These are phyloP conservation scores for Epichloe gansuensis DNA, from an alignment of 2,329 filamentous ascomycete species.

Conservation along the genomic window DNA sequence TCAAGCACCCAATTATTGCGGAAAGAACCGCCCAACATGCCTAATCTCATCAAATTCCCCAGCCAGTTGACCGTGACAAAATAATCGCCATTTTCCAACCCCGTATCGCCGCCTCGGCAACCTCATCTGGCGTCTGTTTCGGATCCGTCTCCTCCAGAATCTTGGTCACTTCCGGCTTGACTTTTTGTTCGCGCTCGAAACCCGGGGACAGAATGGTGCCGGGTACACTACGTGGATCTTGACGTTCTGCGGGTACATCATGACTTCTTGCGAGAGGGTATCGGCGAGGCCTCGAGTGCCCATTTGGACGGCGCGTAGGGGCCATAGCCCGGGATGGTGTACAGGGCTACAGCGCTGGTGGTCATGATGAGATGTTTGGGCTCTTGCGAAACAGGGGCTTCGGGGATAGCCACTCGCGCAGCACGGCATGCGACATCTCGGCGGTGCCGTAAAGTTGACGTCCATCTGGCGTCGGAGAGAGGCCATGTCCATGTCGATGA, in stretches of 20 bases:
- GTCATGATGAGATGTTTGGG: constrained; percentile 82
- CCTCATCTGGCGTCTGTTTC: constrained; percentile 63
- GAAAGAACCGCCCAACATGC: constrained; percentile 39
- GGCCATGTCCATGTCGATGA: constrained; percentile 58
- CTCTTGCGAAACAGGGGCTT: constrained; percentile 29
- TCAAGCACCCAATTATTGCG: constrained; percentile 51
- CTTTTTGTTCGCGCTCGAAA: constrained; percentile 59
- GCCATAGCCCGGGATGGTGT: constrained; percentile 68
- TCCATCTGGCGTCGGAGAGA: constrained; percentile 73
- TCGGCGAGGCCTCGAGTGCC: constrained; percentile 78
- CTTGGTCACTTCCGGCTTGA: constrained; percentile 71
- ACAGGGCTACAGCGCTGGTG: constrained; percentile 62
- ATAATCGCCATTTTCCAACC: constrained; percentile 70
- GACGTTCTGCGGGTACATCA: constrained; percentile 75
- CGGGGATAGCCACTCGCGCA: constrained; percentile 59
- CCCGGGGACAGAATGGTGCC: constrained; percentile 73
- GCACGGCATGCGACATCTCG: constrained; percentile 72
- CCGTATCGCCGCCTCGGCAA: constrained; percentile 56
- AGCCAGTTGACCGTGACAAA: constrained; percentile 65
- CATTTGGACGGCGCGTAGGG: constrained; percentile 78
- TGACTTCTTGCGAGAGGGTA: constrained; percentile 68
- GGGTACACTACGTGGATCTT: constrained; percentile 69
- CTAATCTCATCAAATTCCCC: constrained; percentile 58
- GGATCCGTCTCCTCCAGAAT: constrained; percentile 75
- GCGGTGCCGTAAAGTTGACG: constrained; percentile 77